Conservation (phyloP, 768 basidiomycete species). For the Amanita subjunquillea region DNA sequence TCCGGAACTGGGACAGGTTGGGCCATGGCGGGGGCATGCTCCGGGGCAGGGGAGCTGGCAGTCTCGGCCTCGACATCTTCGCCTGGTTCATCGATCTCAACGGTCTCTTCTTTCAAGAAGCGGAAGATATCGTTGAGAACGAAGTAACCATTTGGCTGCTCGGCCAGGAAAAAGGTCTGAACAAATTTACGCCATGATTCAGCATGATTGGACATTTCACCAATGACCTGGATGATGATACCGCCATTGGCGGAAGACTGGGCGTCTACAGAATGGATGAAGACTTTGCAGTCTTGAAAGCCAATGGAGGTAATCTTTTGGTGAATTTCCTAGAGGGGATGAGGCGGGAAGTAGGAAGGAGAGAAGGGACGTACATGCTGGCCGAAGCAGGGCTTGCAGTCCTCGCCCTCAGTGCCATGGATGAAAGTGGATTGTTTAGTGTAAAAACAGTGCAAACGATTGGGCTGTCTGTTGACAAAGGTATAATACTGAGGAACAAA, state of each 20-base stretch:
- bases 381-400: constrained; percentile 78
- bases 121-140: constrained; percentile 99
- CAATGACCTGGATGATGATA: constrained; percentile 98
- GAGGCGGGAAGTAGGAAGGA: neutral
- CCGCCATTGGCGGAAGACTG: constrained; percentile 92
- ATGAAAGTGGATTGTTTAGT: constrained; percentile 95
- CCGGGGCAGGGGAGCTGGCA: constrained; percentile 22
- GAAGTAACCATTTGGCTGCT: constrained; percentile 98
- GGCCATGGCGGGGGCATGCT: constrained; percentile 14
- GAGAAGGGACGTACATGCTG: constrained; percentile 61
- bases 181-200: constrained; percentile 97
- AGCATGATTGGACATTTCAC: constrained; percentile 93
- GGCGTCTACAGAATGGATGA: constrained; percentile 96
- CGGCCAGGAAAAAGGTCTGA: constrained; percentile 99
- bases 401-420: constrained; percentile 97
- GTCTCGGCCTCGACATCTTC: constrained; percentile 22
- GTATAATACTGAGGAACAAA: constrained; percentile 99
- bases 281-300: constrained; percentile 96
- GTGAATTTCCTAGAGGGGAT: constrained; percentile 74
- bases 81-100: constrained; percentile 64
- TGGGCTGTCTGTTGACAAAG: constrained; percentile 95
- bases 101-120: constrained; percentile 92
- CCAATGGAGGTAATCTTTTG: constrained; percentile 90
- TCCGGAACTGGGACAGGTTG: constrained; percentile 26
- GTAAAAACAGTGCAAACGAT: constrained; percentile 98